Base-by-base conservation (phyloP, 495 filamentous ascomycete species). In the Cudoniella acicularis region DNA sequence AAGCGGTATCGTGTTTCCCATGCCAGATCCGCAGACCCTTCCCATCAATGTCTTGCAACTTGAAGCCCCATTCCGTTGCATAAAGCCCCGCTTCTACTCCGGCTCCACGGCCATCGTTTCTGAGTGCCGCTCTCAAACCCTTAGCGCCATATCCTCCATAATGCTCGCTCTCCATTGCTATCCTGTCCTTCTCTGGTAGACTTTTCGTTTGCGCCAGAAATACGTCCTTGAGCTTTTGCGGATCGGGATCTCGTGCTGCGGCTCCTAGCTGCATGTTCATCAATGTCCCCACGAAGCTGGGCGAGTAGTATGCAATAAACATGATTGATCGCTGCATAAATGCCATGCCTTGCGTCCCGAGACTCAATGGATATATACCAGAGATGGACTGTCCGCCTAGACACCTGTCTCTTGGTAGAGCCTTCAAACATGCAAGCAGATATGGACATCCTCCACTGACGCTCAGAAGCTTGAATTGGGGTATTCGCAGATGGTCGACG, bases 311-410 rank as follows among this genome's bases (percentile, higher is more conserved):
- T 2, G 56, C 18, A 3, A 45, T 9, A 16, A 52, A 43, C 47
- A 59, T 23, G 17, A 51, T 8, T n/a, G 24, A 1, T 20, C 20
- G 47, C 8, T 59, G 55, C 46, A 51, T 21, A 18, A 51, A 17
- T 13, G n/a, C 22, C 55, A 58, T 58, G 30, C 55, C 55, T 51
- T 50, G 22, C 47, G n/a, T 59, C 4, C 56, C 56, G 11, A 50
- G 43, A 1, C 16, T 41, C 27, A 25, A 2, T 1, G 46, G 48
- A 43, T 58, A 51, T 10, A 58, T 17, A 11, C 42, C 17, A 18
- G 48, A 52, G 20, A 59, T 22, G 22, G 36, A 43, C 24, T 22
- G 10, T 10, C 22, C 22, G 10, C 56, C 56, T 1, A 52, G 30
- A 46, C 48, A 52, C 30, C 16, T 30, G 11, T 25, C 24, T 41